phyloP scores from a whole-genome alignment of 495 filamentous ascomycete genomes.

The Durotheca rogersii region DNA sequence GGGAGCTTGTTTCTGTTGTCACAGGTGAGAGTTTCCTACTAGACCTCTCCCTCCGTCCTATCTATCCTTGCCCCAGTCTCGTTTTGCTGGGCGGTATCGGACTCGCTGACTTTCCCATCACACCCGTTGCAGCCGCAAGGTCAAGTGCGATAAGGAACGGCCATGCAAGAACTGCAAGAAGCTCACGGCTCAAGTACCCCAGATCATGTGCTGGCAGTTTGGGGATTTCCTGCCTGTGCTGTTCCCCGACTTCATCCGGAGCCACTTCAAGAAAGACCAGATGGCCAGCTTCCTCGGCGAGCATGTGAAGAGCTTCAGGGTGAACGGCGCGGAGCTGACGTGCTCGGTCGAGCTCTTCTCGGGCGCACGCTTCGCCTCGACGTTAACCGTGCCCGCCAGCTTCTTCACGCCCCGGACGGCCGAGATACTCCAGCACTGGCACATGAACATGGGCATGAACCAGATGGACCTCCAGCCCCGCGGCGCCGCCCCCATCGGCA shows the following conservation, averaged over 20 bases:
- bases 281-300: constrained; percentile 45
- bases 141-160: constrained; percentile 48
- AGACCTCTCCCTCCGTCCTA: constrained; percentile 7
- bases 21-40: constrained; percentile 32
- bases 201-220: constrained; percentile 50
- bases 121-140: constrained; percentile 37
- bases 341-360: constrained; percentile 46
- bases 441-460: constrained; percentile 35
- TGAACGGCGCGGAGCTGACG: constrained; percentile 36
- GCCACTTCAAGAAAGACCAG: constrained; percentile 47
- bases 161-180: constrained; percentile 52
- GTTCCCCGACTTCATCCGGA: constrained; percentile 51
- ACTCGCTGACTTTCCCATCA: not conserved
- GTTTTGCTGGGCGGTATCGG: too few species aligned
- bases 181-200: constrained; percentile 44
- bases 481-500: constrained; percentile 47
- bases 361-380: constrained; percentile 41
- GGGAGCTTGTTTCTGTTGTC: constrained; percentile 54
- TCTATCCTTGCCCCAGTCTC: too few species aligned
- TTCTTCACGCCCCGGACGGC: constrained; percentile 48
- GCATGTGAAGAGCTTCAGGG: constrained; percentile 43
- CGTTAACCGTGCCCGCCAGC: constrained; percentile 43
- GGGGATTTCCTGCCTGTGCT: constrained; percentile 46
- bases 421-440: constrained; percentile 50
- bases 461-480: constrained; percentile 39